phyloP scores from a whole-genome alignment of 345 rosid species.

The Lenwebbia sp. region DNA sequence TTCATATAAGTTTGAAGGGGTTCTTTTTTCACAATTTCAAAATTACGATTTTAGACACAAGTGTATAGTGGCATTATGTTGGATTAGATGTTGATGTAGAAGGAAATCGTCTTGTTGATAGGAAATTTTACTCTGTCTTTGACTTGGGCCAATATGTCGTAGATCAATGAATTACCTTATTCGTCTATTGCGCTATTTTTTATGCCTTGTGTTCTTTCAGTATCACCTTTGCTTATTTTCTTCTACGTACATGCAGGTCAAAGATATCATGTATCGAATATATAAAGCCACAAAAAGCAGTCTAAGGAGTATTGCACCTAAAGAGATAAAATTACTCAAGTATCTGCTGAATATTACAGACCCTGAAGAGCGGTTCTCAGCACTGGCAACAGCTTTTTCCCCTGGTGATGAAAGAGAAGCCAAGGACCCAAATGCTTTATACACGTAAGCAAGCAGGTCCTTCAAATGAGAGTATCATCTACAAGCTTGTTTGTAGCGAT shows the following conservation, averaged over 20 bases:
- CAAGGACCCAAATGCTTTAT: slow-evolving; percentile 59
- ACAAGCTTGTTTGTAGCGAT: background rate
- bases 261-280: slow-evolving; percentile 69
- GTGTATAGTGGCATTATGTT: background rate
- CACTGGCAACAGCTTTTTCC: slow-evolving; percentile 80
- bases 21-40: background rate
- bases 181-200: background rate
- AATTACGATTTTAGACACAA: background rate
- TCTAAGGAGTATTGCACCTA: slow-evolving; percentile 79
- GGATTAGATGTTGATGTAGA: background rate
- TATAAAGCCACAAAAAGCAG: slow-evolving; percentile 82
- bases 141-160: background rate
- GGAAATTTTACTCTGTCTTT: background rate
- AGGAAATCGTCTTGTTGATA: background rate
- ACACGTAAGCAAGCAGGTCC: slow-evolving; percentile 46
- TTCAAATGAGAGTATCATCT: background rate
- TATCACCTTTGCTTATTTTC: background rate
- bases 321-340: slow-evolving; percentile 81
- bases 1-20: background rate
- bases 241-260: slow-evolving; percentile 36
- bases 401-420: slow-evolving; percentile 66
- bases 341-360: slow-evolving; percentile 77
- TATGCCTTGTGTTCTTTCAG: background rate
- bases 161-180: background rate
- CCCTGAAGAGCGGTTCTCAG: slow-evolving; percentile 94